These are phyloP conservation scores for Zymoseptoria crescenta DNA, from an alignment of 2,329 filamentous ascomycete genomes.

Conservation along the genomic window DNA sequence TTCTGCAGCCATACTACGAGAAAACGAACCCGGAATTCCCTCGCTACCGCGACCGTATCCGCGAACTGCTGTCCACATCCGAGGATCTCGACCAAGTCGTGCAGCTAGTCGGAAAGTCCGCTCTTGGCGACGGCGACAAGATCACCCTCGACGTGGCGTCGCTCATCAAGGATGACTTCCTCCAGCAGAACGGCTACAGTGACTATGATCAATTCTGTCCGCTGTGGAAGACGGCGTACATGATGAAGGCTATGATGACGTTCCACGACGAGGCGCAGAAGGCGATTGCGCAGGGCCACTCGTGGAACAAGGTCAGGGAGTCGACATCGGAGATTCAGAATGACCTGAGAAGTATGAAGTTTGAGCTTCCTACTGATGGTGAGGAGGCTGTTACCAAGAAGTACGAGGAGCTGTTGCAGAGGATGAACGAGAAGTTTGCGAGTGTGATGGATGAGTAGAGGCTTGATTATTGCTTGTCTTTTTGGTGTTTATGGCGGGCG, in stretches of 20 bases:
- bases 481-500: neutral
- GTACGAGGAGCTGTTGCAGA: slow-evolving; percentile 88
- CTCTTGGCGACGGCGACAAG: slow-evolving; percentile 93
- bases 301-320: slow-evolving; percentile 88
- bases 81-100: slow-evolving; percentile 98
- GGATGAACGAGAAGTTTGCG: slow-evolving; percentile 96
- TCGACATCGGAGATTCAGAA: slow-evolving; percentile 79
- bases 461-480: neutral
- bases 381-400: slow-evolving; percentile 76
- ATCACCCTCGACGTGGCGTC: slow-evolving; percentile 90
- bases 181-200: slow-evolving; percentile 98
- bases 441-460: slow-evolving; percentile 86
- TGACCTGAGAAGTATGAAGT: slow-evolving; percentile 87
- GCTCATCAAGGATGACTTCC: slow-evolving; percentile 94
- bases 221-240: slow-evolving; percentile 99
- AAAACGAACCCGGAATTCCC: slow-evolving; percentile 93
- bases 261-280: slow-evolving; percentile 98
- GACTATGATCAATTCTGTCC: slow-evolving; percentile 99
- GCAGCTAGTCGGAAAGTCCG: slow-evolving; percentile 95
- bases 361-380: slow-evolving; percentile 82
- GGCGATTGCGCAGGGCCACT: slow-evolving; percentile 81
- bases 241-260: slow-evolving; percentile 99
- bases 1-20: slow-evolving; percentile 89
- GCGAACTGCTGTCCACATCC: slow-evolving; percentile 85
- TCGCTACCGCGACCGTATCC: slow-evolving; percentile 82